Percentiles rank a stretch among this genome's conserved stretches.
phyloP scores from a whole-genome alignment of 305 asterid species.

The Fraxinus latifolia region DNA sequence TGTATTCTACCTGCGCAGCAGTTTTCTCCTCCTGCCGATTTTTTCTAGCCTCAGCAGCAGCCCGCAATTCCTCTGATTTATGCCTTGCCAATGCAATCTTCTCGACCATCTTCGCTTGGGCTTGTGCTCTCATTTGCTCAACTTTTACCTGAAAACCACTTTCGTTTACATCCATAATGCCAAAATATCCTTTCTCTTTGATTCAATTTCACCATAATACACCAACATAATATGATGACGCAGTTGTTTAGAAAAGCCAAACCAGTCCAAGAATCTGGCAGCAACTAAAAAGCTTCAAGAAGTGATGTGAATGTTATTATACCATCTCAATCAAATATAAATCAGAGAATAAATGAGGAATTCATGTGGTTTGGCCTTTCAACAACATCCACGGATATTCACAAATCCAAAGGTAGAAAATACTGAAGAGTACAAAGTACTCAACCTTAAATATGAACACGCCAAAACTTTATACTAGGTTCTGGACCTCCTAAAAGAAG shows the following conservation, averaged over 20 bases:
- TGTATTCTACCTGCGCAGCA: slow-evolving; percentile 64
- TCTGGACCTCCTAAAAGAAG: neutral
- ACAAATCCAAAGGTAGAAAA: neutral
- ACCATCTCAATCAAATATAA: neutral
- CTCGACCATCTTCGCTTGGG: slow-evolving; percentile 79
- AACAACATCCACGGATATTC: neutral
- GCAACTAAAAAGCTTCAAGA: neutral
- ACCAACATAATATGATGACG: neutral
- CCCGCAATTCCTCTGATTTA: slow-evolving; percentile 69
- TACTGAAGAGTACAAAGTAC: neutral
- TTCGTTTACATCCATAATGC: neutral
- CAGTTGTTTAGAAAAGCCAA: neutral
- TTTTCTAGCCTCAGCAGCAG: slow-evolving; percentile 66
- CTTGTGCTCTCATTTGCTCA: slow-evolving; percentile 76
- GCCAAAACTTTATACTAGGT: neutral
- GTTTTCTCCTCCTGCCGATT: slow-evolving; percentile 61
- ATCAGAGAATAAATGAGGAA: neutral
- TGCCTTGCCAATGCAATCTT: slow-evolving; percentile 79
- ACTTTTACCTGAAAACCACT: slow-evolving; percentile 25
- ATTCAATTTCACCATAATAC: neutral
- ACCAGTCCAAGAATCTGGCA: neutral
- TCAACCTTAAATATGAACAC: neutral
- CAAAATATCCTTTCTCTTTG: neutral
- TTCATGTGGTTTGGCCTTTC: neutral
- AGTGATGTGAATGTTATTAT: neutral